A percentile compares a stretch with the other conserved stretches of the same genome.
Evolutionary conservation across 2,329 filamentous ascomycete genomes (phyloP).

Genomic region (Myriosclerotinia scirpicola): DNA sequence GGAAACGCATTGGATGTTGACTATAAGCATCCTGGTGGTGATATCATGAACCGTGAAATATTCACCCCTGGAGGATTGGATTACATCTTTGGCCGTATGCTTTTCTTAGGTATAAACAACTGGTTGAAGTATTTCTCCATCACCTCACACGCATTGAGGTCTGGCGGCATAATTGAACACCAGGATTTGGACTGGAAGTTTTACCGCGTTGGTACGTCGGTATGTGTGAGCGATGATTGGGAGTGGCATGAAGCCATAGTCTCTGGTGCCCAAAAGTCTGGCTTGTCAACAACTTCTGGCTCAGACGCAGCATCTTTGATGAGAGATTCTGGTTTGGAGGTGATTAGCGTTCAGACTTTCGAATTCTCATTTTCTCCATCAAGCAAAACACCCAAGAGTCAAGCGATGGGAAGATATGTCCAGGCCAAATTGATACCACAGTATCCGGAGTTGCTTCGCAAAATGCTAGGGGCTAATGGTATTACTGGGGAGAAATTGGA

Average conservation of each 20-base stretch:
- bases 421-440: conserved; percentile 21
- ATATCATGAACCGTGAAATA: conserved; percentile 14
- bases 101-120: conserved; percentile 19
- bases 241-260: conserved; percentile 18
- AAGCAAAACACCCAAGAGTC: conserved; percentile 11
- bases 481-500: conserved; percentile 15
- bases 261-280: conserved; percentile 2
- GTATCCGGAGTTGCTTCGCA: conserved; percentile 16
- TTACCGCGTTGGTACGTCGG: conserved; percentile 15
- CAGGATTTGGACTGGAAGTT: conserved; percentile 24
- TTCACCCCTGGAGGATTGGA: conserved; percentile 5
- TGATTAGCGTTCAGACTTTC: conserved; percentile 9
- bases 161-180: conserved; percentile 21
- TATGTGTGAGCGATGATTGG: conserved; percentile 13
- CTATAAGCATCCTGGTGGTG: not conserved
- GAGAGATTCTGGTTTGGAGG: conserved; percentile 4
- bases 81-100: conserved; percentile 21
- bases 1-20: conserved; percentile 19
- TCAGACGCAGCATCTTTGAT: conserved; percentile 4
- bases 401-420: conserved; percentile 22
- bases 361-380: conserved; percentile 20
- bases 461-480: conserved; percentile 9
- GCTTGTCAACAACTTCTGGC: conserved; percentile 8
- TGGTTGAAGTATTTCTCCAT: conserved; percentile 19
- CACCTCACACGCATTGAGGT: conserved; percentile 4